phyloP scores from a whole-genome alignment of 2,329 filamentous ascomycete species.

The Aureobasidium pullulans region DNA sequence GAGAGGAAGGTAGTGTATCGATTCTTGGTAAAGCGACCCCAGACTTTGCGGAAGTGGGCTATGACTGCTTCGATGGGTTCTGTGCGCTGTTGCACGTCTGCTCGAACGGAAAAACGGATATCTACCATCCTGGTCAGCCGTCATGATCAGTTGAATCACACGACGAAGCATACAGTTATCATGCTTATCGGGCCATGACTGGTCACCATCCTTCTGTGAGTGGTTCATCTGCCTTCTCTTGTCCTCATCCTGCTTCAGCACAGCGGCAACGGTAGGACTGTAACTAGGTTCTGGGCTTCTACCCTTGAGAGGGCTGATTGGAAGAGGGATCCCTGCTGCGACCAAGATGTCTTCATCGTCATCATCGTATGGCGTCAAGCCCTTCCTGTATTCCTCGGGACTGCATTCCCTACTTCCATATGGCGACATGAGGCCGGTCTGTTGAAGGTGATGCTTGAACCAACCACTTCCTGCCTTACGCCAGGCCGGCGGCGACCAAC shows the following conservation, averaged over 20 bases:
- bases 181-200: conserved; percentile 11
- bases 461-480: conserved; percentile 52
- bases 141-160: conserved; percentile 13
- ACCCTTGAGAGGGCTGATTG: conserved; percentile 43
- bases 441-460: conserved; percentile 39
- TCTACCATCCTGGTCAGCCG: conserved; percentile 44
- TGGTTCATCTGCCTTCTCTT: conserved; percentile 7
- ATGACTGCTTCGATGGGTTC: conserved; percentile 74
- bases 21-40: conserved; percentile 58
- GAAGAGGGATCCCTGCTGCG: conserved; percentile 45
- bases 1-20: conserved; percentile 61
- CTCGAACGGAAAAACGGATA: conserved; percentile 78
- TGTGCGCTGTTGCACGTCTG: conserved; percentile 80
- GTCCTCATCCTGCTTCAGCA: conserved; percentile 11
- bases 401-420: conserved; percentile 39
- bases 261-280: conserved; percentile 13
- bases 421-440: conserved; percentile 21
- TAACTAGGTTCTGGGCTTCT: conserved; percentile 25
- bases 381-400: conserved; percentile 48
- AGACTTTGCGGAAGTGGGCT: conserved; percentile 53
- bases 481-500: conserved; percentile 62
- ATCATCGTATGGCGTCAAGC: conserved; percentile 32
- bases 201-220: conserved; percentile 2
- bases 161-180: conserved; percentile 28
- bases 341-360: conserved; percentile 40